Conservation (phyloP, 345 rosid species). For the Reutealis trisperma region DNA sequence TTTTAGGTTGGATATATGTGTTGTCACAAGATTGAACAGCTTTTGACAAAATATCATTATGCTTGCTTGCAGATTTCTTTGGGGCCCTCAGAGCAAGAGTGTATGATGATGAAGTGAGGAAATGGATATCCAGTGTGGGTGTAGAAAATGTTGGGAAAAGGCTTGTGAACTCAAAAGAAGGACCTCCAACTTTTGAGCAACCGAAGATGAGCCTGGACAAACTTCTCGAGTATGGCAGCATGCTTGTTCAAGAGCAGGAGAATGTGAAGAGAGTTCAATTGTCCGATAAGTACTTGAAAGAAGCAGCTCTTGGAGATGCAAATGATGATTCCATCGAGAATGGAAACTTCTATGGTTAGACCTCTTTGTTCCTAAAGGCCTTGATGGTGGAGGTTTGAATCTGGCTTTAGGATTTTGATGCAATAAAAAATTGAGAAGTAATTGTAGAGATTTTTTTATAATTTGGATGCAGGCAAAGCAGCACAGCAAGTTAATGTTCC, state of each 20-base stretch:
- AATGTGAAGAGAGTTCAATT: slow-evolving; percentile 59
- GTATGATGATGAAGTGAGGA: slow-evolving; percentile 61
- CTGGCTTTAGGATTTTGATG: slow-evolving; percentile 16
- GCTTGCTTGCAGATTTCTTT: slow-evolving; percentile 42
- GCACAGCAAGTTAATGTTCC: slow-evolving; percentile 48
- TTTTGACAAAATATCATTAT: too few relatives aligned
- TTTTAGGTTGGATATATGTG: too few relatives aligned
- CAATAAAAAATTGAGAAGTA: background rate
- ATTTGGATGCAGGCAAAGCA: slow-evolving; percentile 48
- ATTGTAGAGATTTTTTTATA: background rate
- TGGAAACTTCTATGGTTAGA: slow-evolving; percentile 45
- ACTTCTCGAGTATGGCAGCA: slow-evolving; percentile 50
- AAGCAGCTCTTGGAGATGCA: slow-evolving; percentile 64
- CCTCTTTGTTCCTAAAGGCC: slow-evolving; percentile 19
- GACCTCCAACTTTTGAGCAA: slow-evolving; percentile 55
- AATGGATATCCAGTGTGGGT: slow-evolving; percentile 45
- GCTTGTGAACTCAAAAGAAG: slow-evolving; percentile 56
- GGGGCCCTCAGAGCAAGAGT: slow-evolving; percentile 59
- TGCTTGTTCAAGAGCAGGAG: slow-evolving; percentile 59
- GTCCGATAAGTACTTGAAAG: slow-evolving; percentile 50
- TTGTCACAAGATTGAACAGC: background rate
- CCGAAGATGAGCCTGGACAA: slow-evolving; percentile 46
- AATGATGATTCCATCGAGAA: slow-evolving; percentile 39
- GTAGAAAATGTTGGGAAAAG: slow-evolving; percentile 44
- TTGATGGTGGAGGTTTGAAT: slow-evolving; percentile 12